phyloP scores from a whole-genome alignment of 768 basidiomycete species.

The Paxillus ammoniavirescens region DNA sequence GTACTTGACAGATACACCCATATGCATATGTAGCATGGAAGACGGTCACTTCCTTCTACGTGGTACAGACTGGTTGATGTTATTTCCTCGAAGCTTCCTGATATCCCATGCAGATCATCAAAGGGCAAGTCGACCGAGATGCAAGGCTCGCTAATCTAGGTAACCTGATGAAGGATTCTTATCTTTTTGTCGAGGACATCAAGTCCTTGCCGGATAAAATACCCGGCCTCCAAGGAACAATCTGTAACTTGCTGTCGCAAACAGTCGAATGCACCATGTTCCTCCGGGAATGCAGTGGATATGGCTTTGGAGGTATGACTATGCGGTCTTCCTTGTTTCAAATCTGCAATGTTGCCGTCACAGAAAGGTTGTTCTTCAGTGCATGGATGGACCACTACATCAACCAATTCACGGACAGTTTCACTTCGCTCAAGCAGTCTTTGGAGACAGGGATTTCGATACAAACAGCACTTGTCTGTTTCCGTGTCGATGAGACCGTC shows the following conservation, averaged over 20 bases:
- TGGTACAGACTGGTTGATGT: constrained; percentile 7
- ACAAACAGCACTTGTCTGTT: constrained; percentile 26
- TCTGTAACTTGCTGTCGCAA: constrained; percentile 28
- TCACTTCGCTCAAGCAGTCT: constrained; percentile 24
- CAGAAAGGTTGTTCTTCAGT: constrained; percentile 18
- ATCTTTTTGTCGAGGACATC: constrained; percentile 31
- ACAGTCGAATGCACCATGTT: constrained; percentile 38
- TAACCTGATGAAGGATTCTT: constrained; percentile 30
- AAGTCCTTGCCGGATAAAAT: constrained; percentile 27
- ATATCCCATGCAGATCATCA: constrained; percentile 22
- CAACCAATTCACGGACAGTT: constrained; percentile 17
- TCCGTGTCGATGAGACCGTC: constrained; percentile 28
- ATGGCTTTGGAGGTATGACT: constrained; percentile 33
- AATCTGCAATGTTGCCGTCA: constrained; percentile 4
- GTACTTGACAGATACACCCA: constrained; percentile 21
- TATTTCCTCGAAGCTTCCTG: background rate
- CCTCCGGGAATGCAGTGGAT: constrained; percentile 34
- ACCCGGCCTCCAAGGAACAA: constrained; percentile 24
- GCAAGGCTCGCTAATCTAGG: constrained; percentile 25
- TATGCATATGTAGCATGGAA: constrained; percentile 29
- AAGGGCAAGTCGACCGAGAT: constrained; percentile 28
- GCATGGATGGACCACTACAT: constrained; percentile 22
- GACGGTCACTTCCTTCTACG: constrained; percentile 25
- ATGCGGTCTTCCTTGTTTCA: background rate
- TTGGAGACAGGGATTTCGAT: constrained; percentile 24